Evolutionary conservation across 2,329 filamentous ascomycete species (phyloP).

Genomic region (Colletotrichum liriopes): DNA sequence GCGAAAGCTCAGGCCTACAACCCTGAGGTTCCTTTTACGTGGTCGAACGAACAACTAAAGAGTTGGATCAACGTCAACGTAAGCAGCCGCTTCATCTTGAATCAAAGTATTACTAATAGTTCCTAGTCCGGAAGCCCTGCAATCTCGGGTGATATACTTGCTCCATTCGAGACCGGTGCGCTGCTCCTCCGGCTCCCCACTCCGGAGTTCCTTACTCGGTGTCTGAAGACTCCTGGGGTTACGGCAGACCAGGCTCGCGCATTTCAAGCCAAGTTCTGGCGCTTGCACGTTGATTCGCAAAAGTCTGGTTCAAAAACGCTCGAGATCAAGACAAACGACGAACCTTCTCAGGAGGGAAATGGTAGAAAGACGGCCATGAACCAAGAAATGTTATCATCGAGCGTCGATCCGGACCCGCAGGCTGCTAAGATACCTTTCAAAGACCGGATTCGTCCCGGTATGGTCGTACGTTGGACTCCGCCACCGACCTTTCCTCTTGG

Average conservation of each 20-base stretch:
- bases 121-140: constrained; percentile 57
- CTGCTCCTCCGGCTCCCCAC: constrained; percentile 59
- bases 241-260: constrained; percentile 57
- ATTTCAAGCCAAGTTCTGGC: constrained; percentile 61
- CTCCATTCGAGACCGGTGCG: constrained; percentile 57
- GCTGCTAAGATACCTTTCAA: constrained; percentile 53
- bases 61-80: constrained; percentile 60
- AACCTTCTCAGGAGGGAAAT: neutral
- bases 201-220: constrained; percentile 58
- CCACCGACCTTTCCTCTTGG: constrained; percentile 37
- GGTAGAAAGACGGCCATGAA: neutral
- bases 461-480: constrained; percentile 56
- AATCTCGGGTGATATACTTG: constrained; percentile 53
- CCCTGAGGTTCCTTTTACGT: constrained; percentile 53
- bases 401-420: constrained; percentile 49
- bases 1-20: constrained; percentile 46
- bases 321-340: neutral
- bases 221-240: constrained; percentile 55
- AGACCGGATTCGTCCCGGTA: constrained; percentile 58
- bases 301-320: constrained; percentile 25
- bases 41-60: constrained; percentile 56
- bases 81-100: constrained; percentile 42
- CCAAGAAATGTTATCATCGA: constrained; percentile 44
- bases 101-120: neutral
- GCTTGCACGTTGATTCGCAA: constrained; percentile 58